phyloP scores from a whole-genome alignment of 768 basidiomycete genomes.

The Rhodosporidiobolus odoratus region DNA sequence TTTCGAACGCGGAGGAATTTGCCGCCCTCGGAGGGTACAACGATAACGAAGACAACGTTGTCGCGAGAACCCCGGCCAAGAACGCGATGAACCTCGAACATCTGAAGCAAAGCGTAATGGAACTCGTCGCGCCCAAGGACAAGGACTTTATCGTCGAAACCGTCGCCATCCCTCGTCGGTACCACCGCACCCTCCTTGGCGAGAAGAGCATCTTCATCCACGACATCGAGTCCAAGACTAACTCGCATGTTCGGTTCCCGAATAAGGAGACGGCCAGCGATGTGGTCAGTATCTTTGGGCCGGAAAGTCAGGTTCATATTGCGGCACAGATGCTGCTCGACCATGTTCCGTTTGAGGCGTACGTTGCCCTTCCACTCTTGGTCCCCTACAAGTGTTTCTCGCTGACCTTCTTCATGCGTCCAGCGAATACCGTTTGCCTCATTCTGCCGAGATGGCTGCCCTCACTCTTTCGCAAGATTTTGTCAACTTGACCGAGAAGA shows the following conservation, averaged over 20 bases:
- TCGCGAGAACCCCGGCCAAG: conserved; percentile 96
- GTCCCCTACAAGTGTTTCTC: too few species aligned
- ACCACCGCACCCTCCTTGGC: conserved; percentile 88
- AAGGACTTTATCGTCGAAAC: conserved; percentile 95
- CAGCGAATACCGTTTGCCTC: conserved; percentile 57
- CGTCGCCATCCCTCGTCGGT: conserved; percentile 84
- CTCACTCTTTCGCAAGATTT: conserved; percentile 77
- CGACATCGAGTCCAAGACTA: conserved; percentile 94
- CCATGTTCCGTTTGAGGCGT: conserved; percentile 66
- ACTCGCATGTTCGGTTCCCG: conserved; percentile 80
- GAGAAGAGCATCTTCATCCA: conserved; percentile 96
- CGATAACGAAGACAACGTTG: conserved; percentile 97
- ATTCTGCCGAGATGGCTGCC: conserved; percentile 68
- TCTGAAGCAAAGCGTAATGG: conserved; percentile 93
- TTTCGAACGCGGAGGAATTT: conserved; percentile 95
- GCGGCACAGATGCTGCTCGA: conserved; percentile 93
- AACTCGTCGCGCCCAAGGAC: conserved; percentile 94
- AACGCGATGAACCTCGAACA: conserved; percentile 92
- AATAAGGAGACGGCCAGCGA: conserved; percentile 93
- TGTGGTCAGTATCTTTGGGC: conserved; percentile 90
- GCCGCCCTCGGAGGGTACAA: conserved; percentile 88
- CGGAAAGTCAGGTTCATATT: conserved; percentile 93
- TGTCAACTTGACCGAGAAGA: conserved; percentile 72
- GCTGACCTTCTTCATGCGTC: too few species aligned
- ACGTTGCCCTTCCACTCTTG: conserved; percentile 1